Evolutionary conservation across 805 yeast species (phyloP).

Genomic region (Metschnikowia kunwiensis): DNA sequence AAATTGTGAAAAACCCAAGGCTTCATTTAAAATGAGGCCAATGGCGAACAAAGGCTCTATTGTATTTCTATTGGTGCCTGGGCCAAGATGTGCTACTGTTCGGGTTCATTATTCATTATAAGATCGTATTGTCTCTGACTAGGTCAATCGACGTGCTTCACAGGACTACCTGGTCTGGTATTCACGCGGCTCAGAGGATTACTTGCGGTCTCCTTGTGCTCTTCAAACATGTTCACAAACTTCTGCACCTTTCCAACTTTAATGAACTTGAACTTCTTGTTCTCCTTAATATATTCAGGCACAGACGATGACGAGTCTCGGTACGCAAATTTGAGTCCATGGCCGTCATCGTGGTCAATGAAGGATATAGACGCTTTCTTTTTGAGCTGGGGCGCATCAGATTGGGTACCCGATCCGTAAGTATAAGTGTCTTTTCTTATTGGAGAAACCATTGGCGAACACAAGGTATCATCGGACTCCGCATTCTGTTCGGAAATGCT

Average conservation of each 20-base stretch:
- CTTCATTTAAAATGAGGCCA: too few relatives aligned
- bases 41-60: too few relatives aligned
- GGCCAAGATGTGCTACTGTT: not conserved
- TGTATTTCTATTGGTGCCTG: too few relatives aligned
- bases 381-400: conserved; percentile 2
- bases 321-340: conserved; percentile 32
- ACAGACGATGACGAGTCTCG: conserved; percentile 25
- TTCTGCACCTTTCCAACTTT: conserved; percentile 47
- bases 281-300: conserved; percentile 36
- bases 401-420: not conserved
- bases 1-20: too few relatives aligned
- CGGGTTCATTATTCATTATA: conserved; percentile 4
- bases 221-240: conserved; percentile 43
- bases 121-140: too few relatives aligned
- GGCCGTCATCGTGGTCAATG: conserved; percentile 27
- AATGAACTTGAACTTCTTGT: conserved; percentile 42
- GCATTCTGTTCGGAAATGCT: not conserved
- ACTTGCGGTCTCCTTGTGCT: conserved; percentile 21
- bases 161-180: conserved; percentile 18
- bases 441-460: conserved; percentile 4
- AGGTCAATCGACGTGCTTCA: conserved; percentile 3
- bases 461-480: not conserved
- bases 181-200: conserved; percentile 14
- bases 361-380: conserved; percentile 22
- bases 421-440: not conserved